These are phyloP conservation scores for Aspergillus sp. DNA, from an alignment of 2,329 filamentous ascomycete genomes.

Conservation along the genomic window DNA sequence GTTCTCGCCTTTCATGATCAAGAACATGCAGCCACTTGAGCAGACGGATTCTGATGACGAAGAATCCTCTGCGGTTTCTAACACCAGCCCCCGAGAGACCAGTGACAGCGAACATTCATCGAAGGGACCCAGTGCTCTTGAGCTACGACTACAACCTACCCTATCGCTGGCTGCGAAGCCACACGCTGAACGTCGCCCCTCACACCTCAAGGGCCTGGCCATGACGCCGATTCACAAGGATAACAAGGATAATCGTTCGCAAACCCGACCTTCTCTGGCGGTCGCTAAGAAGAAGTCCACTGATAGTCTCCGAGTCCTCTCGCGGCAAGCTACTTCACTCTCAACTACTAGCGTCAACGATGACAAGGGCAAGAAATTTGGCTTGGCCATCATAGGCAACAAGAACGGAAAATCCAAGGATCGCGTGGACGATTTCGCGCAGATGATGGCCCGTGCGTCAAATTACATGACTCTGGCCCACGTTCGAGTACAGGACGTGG, in stretches of 20 bases:
- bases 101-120: conserved; percentile 54
- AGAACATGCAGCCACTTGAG: conserved; percentile 56
- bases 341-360: conserved; percentile 35
- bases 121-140: conserved; percentile 73
- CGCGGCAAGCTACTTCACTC: conserved; percentile 38
- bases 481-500: conserved; percentile 92
- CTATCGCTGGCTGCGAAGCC: conserved; percentile 59
- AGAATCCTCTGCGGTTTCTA: conserved; percentile 24
- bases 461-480: conserved; percentile 98
- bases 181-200: conserved; percentile 33
- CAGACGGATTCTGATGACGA: conserved; percentile 49
- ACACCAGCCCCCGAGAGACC: conserved; percentile 46
- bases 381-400: conserved; percentile 47
- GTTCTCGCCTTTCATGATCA: conserved; percentile 58
- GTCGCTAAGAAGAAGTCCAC: conserved; percentile 47
- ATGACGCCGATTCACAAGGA: conserved; percentile 42
- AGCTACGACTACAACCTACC: conserved; percentile 82
- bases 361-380: conserved; percentile 56
- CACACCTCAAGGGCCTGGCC: conserved; percentile 36
- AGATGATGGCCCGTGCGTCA: conserved; percentile 94
- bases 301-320: conserved; percentile 46
- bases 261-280: conserved; percentile 34
- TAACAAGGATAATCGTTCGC: conserved; percentile 33
- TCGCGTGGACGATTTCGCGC: conserved; percentile 84
- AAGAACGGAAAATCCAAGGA: conserved; percentile 63